Evolutionary conservation across 768 basidiomycete species (phyloP), one percentile per base, ranked within the genome.

Genomic region (Sarcodon sp.): DNA sequence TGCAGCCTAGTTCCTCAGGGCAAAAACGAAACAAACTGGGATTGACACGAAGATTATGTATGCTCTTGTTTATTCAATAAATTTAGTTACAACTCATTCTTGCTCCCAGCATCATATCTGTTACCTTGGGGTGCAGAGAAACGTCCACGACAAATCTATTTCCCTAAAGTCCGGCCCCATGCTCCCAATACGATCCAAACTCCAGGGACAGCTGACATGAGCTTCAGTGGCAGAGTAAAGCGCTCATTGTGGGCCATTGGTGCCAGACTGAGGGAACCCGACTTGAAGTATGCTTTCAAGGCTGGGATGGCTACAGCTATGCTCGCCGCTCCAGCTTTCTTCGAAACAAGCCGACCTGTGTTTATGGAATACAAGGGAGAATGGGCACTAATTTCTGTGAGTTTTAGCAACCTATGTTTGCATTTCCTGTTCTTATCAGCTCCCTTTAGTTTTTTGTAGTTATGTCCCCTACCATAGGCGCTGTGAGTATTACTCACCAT

Each of bases 321-420:
- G 21, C 69, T 98, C 3, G 83, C 92, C 0, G 73, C 84, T 0
- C 92, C 93, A 2, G 93, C 93, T 0, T 97, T 94, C 64, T 80
- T 87, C 50, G 84, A 87, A 47, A 52, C 63, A 13, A 92, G 87
- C 1, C 70, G 92, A 21, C 82, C 80, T 4, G 63, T 78, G 3
- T 97, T 96, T 57, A 69, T 87, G 38, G 75, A 80, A 43, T 91
- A 84, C 55, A 76, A 81, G 56, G 93, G 93, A 34, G 91, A 97
- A 65, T 99, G 94, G 94, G 91, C 91, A 1, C 66, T 99, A 58
- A 87, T 98, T 47, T 92, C 92, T 41, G 90, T 87, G 52, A 58
- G 76, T 67, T 16, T 45, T 52, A 45, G 49, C 35, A 13, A 38
- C 18, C n/a, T 35, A 38, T 0, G 6, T 37, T 21, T 3, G 41